phyloP scores from a whole-genome alignment of 1,284 basidiomycete species.

The Inonotus obliquus region DNA sequence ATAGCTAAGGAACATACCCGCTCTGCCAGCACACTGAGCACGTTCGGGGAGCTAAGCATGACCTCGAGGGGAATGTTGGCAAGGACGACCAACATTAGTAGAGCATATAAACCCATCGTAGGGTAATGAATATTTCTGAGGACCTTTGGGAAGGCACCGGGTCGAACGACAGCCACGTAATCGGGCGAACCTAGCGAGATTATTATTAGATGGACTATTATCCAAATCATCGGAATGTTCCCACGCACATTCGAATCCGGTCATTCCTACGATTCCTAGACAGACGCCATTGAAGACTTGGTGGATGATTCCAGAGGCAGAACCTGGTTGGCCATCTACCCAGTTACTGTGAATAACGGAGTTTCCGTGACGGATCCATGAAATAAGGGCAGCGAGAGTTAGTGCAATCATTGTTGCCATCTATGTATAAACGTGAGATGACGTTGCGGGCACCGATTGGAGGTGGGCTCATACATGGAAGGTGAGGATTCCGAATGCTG shows the following conservation, averaged over 20 bases:
- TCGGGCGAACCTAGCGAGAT: conserved; percentile 51
- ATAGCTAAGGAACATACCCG: conserved; percentile 30
- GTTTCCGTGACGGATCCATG: conserved; percentile 49
- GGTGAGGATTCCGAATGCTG: conserved; percentile 50
- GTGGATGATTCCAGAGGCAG: conserved; percentile 30
- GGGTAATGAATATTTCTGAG: conserved; percentile 61
- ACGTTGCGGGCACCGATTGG: background rate
- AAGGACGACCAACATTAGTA: conserved; percentile 53
- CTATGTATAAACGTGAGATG: conserved; percentile 31
- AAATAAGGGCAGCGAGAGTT: conserved; percentile 41
- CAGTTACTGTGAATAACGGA: conserved; percentile 52
- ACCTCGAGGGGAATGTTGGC: conserved; percentile 50
- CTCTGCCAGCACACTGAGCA: conserved; percentile 56
- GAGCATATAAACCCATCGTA: conserved; percentile 47
- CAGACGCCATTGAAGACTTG: conserved; percentile 62
- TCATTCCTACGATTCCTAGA: conserved; percentile 63
- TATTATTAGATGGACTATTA: background rate
- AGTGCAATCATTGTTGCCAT: conserved; percentile 50
- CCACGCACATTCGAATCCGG: conserved; percentile 57
- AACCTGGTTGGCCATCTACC: conserved; percentile 33
- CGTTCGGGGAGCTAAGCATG: conserved; percentile 47
- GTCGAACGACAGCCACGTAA: conserved; percentile 56
- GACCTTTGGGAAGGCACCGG: conserved; percentile 49
- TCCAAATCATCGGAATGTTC: background rate
- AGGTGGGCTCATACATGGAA: conserved; percentile 46